These are phyloP conservation scores for Tricholoma flavovirens DNA, from an alignment of 768 basidiomycete genomes.

Conservation along the genomic window DNA sequence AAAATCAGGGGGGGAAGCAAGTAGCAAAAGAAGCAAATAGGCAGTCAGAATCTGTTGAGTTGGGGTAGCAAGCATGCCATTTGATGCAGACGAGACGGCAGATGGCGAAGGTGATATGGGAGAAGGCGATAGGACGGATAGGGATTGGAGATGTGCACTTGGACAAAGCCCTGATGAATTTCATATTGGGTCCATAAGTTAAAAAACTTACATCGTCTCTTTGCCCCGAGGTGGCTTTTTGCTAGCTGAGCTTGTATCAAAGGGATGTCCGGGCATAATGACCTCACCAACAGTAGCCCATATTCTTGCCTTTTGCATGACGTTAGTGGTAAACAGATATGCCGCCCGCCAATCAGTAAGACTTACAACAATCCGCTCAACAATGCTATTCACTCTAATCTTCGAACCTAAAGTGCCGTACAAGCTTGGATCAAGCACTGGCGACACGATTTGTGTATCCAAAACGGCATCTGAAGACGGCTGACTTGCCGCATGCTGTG, in stretches of 20 bases:
- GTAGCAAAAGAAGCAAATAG: conserved; percentile 54
- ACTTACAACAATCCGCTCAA: conserved; percentile 60
- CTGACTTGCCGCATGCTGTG: background rate
- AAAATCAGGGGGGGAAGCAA: conserved; percentile 47
- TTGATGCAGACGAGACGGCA: conserved; percentile 39
- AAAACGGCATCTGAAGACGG: background rate
- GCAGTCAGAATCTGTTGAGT: conserved; percentile 73
- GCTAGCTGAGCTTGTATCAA: conserved; percentile 25
- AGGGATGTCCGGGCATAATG: conserved; percentile 50
- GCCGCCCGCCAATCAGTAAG: background rate
- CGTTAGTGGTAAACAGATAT: background rate
- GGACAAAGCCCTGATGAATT: conserved; percentile 4
- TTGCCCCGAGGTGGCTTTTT: conserved; percentile 46
- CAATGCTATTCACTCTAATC: conserved; percentile 51
- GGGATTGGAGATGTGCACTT: conserved; percentile 53
- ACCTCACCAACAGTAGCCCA: conserved; percentile 63
- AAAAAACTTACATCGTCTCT: conserved; percentile 51
- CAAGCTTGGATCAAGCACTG: background rate
- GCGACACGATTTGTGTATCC: background rate
- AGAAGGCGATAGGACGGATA: conserved; percentile 46
- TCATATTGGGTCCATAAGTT: conserved; percentile 2
- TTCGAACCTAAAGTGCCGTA: conserved; percentile 18
- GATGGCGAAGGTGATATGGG: conserved; percentile 55
- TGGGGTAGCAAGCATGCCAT: conserved; percentile 28
- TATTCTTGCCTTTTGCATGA: conserved; percentile 53